Evolutionary conservation across 2,329 filamentous ascomycete species (phyloP), one percentile per base, ranked within the genome.

Genomic region (Chrysosporium keratinophilum): DNA sequence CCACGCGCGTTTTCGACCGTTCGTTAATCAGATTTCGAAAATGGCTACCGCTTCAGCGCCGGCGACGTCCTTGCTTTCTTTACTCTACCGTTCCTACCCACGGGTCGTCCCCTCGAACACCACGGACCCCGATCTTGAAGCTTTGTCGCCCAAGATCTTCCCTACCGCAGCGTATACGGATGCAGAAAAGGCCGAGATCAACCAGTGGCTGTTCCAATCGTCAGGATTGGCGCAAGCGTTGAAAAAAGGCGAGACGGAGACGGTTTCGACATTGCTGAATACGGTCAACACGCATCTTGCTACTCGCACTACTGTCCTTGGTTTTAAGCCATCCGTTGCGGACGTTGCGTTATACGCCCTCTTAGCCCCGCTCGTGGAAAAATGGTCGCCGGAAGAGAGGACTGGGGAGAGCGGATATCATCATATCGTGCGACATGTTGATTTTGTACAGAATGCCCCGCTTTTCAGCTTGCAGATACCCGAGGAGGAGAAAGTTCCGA

Each of bases 381-480:
- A 77, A 60, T 97, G 91, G 91, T 80, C 79, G 1, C 73, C 85
- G 45, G 89, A 96, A 74, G 82, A 95, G 78, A 82, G 87, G 66
- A 95, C 91, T 19, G 91, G 91, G 58, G 83, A 95, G 74, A 79
- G 88, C 59, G 91, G 91, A 57, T 85, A 85, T 70, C 90, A 94
- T 59, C 84, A 97, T 73, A 86, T 97, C 61, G 87, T 96, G 55
- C 87, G 91, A 61, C 86, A 88, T 69, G 72, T 96, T 65, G 91
- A 96, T 74, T 95, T 96, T 68, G 87, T 97, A 59, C 91, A 97
- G 77, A 95, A 95, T 75, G 85, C 87, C 45, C 76, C 83, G 1
- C 61, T 82, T 44, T 78, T 94, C 58, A 83, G 78, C 15, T 76
- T 95, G 56, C 78, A 80, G 57, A 74, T 95, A 60, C 75, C 78